phyloP scores from a whole-genome alignment of 345 rosid species.

The Aquilaria malaccensis region DNA sequence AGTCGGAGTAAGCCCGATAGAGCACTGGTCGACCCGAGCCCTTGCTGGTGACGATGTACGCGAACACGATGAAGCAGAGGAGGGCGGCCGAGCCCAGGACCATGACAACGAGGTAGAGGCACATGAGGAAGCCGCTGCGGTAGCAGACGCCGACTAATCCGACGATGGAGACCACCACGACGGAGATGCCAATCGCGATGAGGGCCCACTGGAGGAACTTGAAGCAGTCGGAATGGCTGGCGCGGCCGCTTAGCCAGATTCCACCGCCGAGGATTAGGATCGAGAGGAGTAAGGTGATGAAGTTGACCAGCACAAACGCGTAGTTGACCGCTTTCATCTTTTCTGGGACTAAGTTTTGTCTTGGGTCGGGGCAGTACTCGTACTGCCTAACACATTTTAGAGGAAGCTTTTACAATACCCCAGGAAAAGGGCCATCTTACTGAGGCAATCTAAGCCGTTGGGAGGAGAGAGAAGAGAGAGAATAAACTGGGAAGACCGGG shows the following conservation, averaged over 20 bases:
- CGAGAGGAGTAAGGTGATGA: conserved; percentile 79
- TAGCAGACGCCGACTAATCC: conserved; percentile 92
- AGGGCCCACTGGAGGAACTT: conserved; percentile 90
- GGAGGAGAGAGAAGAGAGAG: too few species aligned
- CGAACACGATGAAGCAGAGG: conserved; percentile 77
- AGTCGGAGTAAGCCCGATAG: conserved; percentile 61
- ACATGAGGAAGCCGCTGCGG: conserved; percentile 65
- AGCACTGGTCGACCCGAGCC: conserved; percentile 50
- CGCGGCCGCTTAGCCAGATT: conserved; percentile 47
- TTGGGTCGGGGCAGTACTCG: too few species aligned
- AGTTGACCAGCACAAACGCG: conserved; percentile 72
- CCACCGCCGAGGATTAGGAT: conserved; percentile 51
- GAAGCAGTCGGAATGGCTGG: conserved; percentile 84
- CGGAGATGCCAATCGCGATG: conserved; percentile 61
- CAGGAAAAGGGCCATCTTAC: too few species aligned
- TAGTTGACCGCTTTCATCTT: conserved; percentile 72
- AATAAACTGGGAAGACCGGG: too few species aligned
- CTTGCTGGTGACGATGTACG: conserved; percentile 78
- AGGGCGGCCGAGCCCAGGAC: conserved; percentile 77
- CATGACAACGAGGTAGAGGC: conserved; percentile 80
- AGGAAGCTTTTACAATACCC: too few species aligned
- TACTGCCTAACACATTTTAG: too few species aligned
- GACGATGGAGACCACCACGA: conserved; percentile 74
- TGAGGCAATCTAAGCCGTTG: too few species aligned
- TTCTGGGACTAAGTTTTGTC: neutral